Evolutionary conservation across 2,329 filamentous ascomycete species (phyloP).

Genomic region (Aureobasidium leucospermi): DNA sequence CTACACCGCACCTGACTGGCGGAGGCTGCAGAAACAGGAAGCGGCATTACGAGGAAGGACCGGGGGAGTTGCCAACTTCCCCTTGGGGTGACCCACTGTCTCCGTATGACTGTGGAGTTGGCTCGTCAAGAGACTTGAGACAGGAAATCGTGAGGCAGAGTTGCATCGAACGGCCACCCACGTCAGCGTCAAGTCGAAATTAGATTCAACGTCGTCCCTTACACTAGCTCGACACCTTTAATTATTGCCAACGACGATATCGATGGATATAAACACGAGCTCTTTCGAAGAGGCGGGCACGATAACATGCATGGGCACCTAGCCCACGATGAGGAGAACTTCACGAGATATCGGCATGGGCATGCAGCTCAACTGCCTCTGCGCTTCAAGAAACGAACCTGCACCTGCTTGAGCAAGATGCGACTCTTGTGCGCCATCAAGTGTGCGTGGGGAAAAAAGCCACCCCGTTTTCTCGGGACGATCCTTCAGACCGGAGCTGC

Average conservation of each 20-base stretch:
- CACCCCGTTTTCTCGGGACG: not conserved
- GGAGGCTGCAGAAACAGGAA: not conserved
- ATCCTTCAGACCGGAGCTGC: not conserved
- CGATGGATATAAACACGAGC: not conserved
- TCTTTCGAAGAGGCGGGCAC: not conserved
- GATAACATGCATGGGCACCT: not conserved
- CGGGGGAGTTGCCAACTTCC: not conserved
- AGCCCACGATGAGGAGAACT: not conserved
- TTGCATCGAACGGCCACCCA: conserved; percentile 2
- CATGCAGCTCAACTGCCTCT: not conserved
- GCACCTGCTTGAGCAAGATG: not conserved
- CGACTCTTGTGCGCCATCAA: not conserved
- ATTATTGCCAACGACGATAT: not conserved
- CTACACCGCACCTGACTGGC: not conserved
- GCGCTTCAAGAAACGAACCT: not conserved
- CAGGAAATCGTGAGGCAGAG: not conserved
- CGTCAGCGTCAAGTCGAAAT: not conserved
- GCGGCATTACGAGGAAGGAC: not conserved
- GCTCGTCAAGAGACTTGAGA: not conserved
- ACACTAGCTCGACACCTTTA: not conserved
- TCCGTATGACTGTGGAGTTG: not conserved
- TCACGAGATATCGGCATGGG: not conserved
- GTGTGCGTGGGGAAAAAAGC: not conserved
- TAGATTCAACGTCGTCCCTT: not conserved
- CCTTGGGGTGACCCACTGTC: not conserved